A percentile compares a stretch with the other conserved stretches of the same genome.
Evolutionary conservation across 345 rosid genomes (phyloP).

Genomic region (Capsella bursapastoris): DNA sequence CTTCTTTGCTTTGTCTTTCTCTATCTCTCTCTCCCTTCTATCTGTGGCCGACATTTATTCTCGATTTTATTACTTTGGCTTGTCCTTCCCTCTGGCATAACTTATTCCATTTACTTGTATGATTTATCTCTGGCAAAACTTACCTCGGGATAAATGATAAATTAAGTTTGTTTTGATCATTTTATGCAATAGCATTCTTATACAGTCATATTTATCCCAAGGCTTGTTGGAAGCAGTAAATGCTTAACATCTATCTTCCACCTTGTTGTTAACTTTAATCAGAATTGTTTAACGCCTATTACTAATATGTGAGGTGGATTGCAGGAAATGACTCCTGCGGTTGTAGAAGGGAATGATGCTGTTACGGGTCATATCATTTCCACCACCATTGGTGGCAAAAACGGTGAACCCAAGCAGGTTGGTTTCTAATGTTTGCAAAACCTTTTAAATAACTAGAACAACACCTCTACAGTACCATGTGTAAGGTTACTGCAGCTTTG

Average conservation of each 20-base stretch:
- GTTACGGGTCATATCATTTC: constrained; percentile 76
- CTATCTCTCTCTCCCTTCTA: constrained; percentile 5
- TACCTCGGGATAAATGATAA: neutral
- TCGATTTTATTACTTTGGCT: constrained; percentile 8
- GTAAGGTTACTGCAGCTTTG: neutral
- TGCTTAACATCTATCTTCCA: neutral
- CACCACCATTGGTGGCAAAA: constrained; percentile 89
- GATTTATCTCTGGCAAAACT: neutral
- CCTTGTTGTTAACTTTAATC: neutral
- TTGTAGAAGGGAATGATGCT: constrained; percentile 61
- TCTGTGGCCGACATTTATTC: constrained; percentile 13
- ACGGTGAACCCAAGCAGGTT: constrained; percentile 84
- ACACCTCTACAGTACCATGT: neutral
- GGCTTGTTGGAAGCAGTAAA: constrained; percentile 13
- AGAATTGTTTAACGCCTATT: constrained; percentile 8
- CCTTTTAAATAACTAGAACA: neutral
- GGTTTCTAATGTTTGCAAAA: constrained; percentile 13
- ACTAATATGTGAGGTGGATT: constrained; percentile 29
- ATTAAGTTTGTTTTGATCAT: neutral
- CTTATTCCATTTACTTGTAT: constrained; percentile 39
- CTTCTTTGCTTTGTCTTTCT: constrained; percentile 22
- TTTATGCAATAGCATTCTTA: neutral
- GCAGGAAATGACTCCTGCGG: constrained; percentile 68
- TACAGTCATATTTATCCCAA: neutral
- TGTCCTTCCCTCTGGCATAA: constrained; percentile 27